Percentiles rank a stretch among this genome's conserved stretches.
Evolutionary conservation across 169 alveolate species (phyloP).

Genomic region (Plasmodium relictum): DNA sequence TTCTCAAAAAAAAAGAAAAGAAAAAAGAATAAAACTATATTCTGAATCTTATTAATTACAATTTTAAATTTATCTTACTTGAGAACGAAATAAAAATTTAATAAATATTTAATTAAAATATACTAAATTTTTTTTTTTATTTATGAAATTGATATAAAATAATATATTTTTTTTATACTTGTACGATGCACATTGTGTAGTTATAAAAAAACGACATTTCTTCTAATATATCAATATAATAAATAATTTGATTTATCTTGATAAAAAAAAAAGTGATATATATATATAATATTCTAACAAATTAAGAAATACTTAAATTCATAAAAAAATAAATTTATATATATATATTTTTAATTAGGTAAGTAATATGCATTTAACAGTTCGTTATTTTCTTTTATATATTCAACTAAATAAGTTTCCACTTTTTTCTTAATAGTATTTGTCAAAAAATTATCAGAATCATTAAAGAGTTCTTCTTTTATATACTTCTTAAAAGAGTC

Average conservation of each 20-base stretch:
- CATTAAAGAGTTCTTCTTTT: conserved; percentile 5
- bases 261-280: not conserved
- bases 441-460: not conserved
- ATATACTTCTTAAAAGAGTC: conserved; percentile 20
- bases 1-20: not conserved
- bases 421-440: conserved; percentile 26
- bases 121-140: too few species aligned
- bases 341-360: not conserved
- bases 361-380: conserved; percentile 46
- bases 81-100: too few species aligned
- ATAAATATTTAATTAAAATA: too few species aligned
- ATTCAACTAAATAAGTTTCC: conserved; percentile 19
- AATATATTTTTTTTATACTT: too few species aligned
- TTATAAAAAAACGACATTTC: too few species aligned
- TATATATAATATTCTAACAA: not conserved
- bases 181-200: too few species aligned
- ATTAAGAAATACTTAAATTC: not conserved
- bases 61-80: too few species aligned
- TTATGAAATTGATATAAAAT: too few species aligned
- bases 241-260: not conserved
- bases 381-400: conserved; percentile 33
- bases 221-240: too few species aligned
- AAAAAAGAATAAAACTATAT: not conserved
- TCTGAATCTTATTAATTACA: not conserved
- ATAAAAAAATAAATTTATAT: not conserved